A percentile compares a stretch with the other conserved stretches of the same genome.
Conservation (phyloP, 495 filamentous ascomycete species). For the Hypoxylon trugodes region DNA sequence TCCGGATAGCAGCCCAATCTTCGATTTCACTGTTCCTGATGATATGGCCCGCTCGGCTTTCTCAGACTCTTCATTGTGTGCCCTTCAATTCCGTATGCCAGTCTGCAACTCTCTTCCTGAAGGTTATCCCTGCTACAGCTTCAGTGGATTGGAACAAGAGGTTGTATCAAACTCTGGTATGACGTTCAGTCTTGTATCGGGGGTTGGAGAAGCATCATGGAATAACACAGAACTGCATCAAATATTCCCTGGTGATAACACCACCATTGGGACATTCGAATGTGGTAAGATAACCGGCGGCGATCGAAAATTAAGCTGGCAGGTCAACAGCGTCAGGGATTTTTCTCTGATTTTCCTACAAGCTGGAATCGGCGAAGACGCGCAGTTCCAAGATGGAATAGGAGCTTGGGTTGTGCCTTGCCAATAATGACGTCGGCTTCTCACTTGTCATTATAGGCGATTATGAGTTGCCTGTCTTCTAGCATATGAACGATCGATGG, state of each 20-base stretch:
- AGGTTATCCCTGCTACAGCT: constrained; percentile 42
- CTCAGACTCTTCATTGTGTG: constrained; percentile 25
- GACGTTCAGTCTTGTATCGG: constrained; percentile 37
- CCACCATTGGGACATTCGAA: constrained; percentile 38
- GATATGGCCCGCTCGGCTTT: constrained; percentile 13
- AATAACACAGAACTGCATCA: constrained; percentile 39
- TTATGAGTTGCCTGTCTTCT: background rate
- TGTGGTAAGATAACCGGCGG: constrained; percentile 19
- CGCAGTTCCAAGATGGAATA: constrained; percentile 39
- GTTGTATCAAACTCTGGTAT: constrained; percentile 39
- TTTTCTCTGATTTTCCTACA: constrained; percentile 41
- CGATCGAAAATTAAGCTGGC: constrained; percentile 38
- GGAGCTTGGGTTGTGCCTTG: constrained; percentile 43
- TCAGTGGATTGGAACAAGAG: constrained; percentile 43
- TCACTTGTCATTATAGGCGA: background rate
- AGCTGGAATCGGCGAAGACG: constrained; percentile 34
- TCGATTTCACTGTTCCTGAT: constrained; percentile 34
- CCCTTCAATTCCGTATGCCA: constrained; percentile 44
- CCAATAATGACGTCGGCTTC: constrained; percentile 10
- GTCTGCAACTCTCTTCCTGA: constrained; percentile 38
- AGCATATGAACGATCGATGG: background rate
- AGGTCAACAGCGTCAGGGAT: constrained; percentile 35
- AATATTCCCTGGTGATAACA: constrained; percentile 36
- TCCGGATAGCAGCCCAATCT: constrained; percentile 25
- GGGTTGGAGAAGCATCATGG: constrained; percentile 31